Conservation (phyloP, 805 yeast species). For the Maudiozyma barnettii region DNA sequence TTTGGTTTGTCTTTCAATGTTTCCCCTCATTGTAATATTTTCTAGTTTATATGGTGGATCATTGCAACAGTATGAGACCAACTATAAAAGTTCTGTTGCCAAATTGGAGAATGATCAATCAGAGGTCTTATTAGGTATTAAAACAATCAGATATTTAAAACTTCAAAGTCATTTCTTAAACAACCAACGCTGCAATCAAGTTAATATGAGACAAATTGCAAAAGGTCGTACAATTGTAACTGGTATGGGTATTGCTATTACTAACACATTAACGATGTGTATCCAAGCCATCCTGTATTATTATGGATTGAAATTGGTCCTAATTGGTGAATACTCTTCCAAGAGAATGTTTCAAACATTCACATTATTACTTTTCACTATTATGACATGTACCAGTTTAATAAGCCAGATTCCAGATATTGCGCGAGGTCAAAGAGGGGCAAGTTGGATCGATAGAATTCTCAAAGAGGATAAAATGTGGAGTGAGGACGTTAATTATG, state of each 20-base stretch:
- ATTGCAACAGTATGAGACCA: conserved; percentile 46
- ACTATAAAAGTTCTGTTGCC: conserved; percentile 49
- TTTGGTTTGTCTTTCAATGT: conserved; percentile 67
- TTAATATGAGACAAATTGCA: conserved; percentile 33
- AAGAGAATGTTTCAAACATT: conserved; percentile 59
- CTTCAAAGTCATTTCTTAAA: conserved; percentile 39
- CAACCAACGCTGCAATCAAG: conserved; percentile 29
- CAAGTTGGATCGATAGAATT: conserved; percentile 40
- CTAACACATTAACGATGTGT: conserved; percentile 42
- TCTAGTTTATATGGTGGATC: conserved; percentile 44
- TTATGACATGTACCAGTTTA: conserved; percentile 51
- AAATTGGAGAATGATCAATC: conserved; percentile 40
- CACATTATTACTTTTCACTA: conserved; percentile 62
- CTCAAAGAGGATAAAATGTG: conserved; percentile 12
- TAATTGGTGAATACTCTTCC: conserved; percentile 43
- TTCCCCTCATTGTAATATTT: conserved; percentile 50
- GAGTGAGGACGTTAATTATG: conserved; percentile 2
- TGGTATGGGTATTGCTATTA: conserved; percentile 59
- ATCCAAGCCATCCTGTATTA: conserved; percentile 69
- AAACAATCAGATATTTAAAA: conserved; percentile 52
- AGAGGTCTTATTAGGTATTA: conserved; percentile 50
- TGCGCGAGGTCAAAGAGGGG: conserved; percentile 70
- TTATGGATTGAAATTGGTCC: conserved; percentile 70
- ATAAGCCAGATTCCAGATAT: conserved; percentile 68
- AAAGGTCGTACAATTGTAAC: conserved; percentile 44